Conservation (phyloP, 2,329 filamentous ascomycete genomes). For the Fusarium succisae region DNA sequence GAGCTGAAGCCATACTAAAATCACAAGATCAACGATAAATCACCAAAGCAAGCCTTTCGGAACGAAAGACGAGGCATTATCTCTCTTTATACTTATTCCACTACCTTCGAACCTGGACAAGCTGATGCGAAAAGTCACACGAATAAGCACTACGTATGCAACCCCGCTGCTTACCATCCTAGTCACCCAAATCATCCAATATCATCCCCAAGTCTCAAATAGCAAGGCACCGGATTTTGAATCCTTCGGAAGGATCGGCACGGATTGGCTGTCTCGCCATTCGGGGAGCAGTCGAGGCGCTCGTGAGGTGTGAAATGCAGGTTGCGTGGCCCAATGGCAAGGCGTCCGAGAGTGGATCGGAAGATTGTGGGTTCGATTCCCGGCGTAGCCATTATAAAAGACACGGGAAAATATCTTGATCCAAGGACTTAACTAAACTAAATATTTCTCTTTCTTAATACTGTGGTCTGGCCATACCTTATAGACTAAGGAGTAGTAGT, state of each 20-base stretch:
- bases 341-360: constrained; percentile 3
- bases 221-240: background rate
- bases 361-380: background rate
- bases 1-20: background rate
- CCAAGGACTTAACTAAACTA: no score
- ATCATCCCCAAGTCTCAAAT: background rate
- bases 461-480: accelerated
- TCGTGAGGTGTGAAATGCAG: background rate
- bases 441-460: accelerated
- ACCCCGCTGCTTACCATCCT: background rate
- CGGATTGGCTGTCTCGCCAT: background rate
- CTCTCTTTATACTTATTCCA: background rate
- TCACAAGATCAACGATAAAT: accelerated
- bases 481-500: accelerated
- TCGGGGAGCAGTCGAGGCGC: background rate
- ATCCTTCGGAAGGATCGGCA: background rate
- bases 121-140: background rate
- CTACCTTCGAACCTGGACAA: accelerated
- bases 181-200: background rate
- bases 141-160: background rate
- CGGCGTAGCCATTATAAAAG: background rate
- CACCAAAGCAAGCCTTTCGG: accelerated
- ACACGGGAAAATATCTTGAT: accelerated
- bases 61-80: background rate
- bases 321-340: background rate